phyloP scores from a whole-genome alignment of 2,329 filamentous ascomycete genomes.

The Claviceps digitariae region DNA sequence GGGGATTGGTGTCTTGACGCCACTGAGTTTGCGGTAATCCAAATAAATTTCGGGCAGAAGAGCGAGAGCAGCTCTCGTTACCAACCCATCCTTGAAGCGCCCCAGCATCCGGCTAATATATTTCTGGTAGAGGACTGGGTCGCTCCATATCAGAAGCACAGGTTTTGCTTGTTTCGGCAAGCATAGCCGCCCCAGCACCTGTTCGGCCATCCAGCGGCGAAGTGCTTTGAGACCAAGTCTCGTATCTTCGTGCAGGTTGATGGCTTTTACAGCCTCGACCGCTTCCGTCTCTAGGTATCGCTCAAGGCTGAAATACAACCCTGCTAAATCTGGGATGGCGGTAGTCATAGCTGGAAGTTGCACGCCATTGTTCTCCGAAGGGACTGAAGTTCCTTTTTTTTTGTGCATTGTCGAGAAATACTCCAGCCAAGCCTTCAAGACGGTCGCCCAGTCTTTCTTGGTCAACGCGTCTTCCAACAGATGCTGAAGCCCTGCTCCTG shows the following conservation, averaged over 20 bases:
- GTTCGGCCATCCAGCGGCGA: slow-evolving; percentile 17
- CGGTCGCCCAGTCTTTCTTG: slow-evolving; percentile 20
- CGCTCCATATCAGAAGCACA: slow-evolving; percentile 27
- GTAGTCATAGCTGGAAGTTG: slow-evolving; percentile 11
- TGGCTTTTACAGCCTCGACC: slow-evolving; percentile 10
- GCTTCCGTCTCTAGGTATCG: slow-evolving; percentile 17
- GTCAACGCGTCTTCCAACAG: slow-evolving; percentile 28
- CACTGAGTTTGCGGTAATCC: slow-evolving; percentile 29
- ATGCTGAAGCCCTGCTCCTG: slow-evolving; percentile 27
- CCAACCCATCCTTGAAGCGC: slow-evolving; percentile 15
- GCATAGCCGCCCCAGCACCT: slow-evolving; percentile 20
- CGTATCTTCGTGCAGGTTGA: slow-evolving; percentile 12
- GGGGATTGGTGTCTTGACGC: slow-evolving; percentile 20
- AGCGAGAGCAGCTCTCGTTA: slow-evolving; percentile 15
- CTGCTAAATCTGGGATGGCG: slow-evolving; percentile 16
- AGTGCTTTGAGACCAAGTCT: slow-evolving; percentile 15
- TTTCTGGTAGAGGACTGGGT: slow-evolving; percentile 27
- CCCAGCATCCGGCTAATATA: slow-evolving; percentile 25
- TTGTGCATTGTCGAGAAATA: slow-evolving; percentile 14
- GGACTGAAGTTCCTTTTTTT: neutral
- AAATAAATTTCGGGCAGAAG: slow-evolving; percentile 30
- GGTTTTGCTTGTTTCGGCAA: slow-evolving; percentile 18
- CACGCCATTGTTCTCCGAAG: no score
- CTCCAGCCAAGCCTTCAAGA: slow-evolving; percentile 24
- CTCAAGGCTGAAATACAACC: slow-evolving; percentile 21